Evolutionary conservation across 176 grass and related monocot genomes (phyloP).

Genomic region (Typha latifolia): DNA sequence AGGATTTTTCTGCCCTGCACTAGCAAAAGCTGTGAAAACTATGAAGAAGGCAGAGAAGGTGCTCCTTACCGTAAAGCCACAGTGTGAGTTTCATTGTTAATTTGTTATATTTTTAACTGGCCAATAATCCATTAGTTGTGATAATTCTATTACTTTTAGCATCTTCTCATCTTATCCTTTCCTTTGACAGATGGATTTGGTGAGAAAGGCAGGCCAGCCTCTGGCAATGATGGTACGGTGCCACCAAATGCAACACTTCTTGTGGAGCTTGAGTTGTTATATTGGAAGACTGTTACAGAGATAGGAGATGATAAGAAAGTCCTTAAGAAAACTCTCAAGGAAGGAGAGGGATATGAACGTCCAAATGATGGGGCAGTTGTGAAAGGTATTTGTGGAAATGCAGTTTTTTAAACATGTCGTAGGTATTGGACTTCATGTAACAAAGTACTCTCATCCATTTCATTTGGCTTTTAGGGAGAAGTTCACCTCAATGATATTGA

Average conservation of each 20-base stretch:
- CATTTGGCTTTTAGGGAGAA: too few relatives aligned
- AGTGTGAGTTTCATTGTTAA: slow-evolving; percentile 48
- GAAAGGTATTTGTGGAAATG: slow-evolving; percentile 36
- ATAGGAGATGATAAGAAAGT: slow-evolving; percentile 97
- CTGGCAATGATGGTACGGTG: slow-evolving; percentile 43
- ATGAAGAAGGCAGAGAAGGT: slow-evolving; percentile 88
- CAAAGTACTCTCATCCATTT: too few relatives aligned
- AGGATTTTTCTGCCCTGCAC: slow-evolving; percentile 74
- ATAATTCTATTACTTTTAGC: not conserved
- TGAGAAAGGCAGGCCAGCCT: slow-evolving; percentile 65
- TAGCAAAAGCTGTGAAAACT: slow-evolving; percentile 77
- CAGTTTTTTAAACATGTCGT: not conserved
- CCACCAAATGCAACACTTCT: slow-evolving; percentile 57
- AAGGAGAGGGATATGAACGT: slow-evolving; percentile 76
- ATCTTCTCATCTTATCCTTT: not conserved
- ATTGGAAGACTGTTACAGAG: slow-evolving; percentile 90
- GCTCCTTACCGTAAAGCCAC: slow-evolving; percentile 77
- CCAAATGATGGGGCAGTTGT: slow-evolving; percentile 83
- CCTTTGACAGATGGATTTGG: slow-evolving; percentile 61
- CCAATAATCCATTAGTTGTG: not conserved
- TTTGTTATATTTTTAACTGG: not conserved
- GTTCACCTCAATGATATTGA: too few relatives aligned
- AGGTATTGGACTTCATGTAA: not conserved
- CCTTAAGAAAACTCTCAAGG: slow-evolving; percentile 78
- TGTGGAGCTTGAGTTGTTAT: slow-evolving; percentile 74